Percentiles rank a stretch among this genome's conserved stretches.
phyloP scores from a whole-genome alignment of 305 asterid species.

The Solanum hybrid region DNA sequence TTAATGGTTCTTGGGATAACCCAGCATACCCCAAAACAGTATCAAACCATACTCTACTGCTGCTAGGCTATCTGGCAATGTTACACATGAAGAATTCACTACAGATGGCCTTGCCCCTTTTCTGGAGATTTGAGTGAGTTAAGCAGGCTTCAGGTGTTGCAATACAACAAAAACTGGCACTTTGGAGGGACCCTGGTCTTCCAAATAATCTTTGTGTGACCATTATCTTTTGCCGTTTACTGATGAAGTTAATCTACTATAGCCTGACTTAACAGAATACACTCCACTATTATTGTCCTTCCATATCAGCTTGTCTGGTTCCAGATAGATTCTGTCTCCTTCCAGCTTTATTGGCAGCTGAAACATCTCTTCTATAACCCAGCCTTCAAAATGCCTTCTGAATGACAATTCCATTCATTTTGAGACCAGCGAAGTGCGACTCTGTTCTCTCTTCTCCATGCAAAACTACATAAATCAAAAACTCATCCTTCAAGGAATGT shows the following conservation, averaged over 20 bases:
- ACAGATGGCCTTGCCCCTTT: background rate
- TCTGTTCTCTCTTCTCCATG: background rate
- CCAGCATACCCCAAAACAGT: background rate
- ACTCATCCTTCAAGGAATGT: background rate
- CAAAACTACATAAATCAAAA: background rate
- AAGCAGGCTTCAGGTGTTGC: background rate
- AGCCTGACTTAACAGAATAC: background rate
- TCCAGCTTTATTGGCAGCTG: background rate
- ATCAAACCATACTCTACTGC: background rate
- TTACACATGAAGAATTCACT: background rate
- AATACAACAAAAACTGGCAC: background rate
- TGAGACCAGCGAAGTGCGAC: background rate
- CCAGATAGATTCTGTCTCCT: slow-evolving; percentile 3
- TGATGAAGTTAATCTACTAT: background rate
- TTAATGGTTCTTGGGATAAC: background rate
- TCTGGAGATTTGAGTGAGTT: background rate
- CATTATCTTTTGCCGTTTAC: background rate
- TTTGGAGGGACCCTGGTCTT: background rate
- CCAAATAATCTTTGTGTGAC: background rate
- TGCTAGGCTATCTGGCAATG: background rate
- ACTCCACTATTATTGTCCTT: background rate
- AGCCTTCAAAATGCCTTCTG: background rate
- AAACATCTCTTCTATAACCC: background rate
- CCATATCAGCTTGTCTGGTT: background rate
- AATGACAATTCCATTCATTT: background rate